Base-by-base conservation (phyloP, 2,329 filamentous ascomycete species). In the Aspergillus fischeri region DNA sequence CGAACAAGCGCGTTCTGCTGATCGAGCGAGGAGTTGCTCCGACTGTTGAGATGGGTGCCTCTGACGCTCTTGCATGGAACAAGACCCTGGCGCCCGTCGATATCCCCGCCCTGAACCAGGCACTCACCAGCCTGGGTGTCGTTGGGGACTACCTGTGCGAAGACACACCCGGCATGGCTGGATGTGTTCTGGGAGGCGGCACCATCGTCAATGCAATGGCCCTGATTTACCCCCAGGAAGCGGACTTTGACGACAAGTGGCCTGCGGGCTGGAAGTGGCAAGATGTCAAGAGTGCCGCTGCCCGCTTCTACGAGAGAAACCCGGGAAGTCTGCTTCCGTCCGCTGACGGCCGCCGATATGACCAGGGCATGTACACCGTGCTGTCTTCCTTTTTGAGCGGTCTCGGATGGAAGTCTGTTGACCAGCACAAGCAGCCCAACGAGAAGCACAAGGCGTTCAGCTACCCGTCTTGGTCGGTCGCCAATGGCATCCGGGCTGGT, bases 241-340 rank as follows among this genome's bases (percentile, higher is more conserved):
- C 76, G 3, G 88, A 91, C 67, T 91, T 87, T 79, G 86, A 91
- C 69, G 79, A 82, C 70, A 88, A 88, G 71, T 91, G 89, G 75
- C 88, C 88, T 0, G 61, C 74, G 0, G 88, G 88, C 42, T 91
- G 88, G 88, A 85, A 87, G 71, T 79, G 83, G 14, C 67, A 73
- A 4, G 87, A 90, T 63, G 81, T 90, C 67, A 73, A 75, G 55
- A 68, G 75, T n/a, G 83, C 87, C 0, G 83, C 85, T 2, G 72
- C 81, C 21, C 80, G 83, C 41, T 82, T 87, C 17, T 91, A 90
- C 69, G 75, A 77, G 29, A 81, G 86, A n/a, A 90, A 90, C 59
- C 86, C 86, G 0, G 87, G 87, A 24, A 90, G 86, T 0, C 82
- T 83, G 47, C 77, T 77, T 32, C 87, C 88, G 1, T 90, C 86